Evolutionary conservation across 768 basidiomycete species (phyloP), one percentile per base, ranked within the genome.

Genomic region (Macrolepiota fuliginosa): DNA sequence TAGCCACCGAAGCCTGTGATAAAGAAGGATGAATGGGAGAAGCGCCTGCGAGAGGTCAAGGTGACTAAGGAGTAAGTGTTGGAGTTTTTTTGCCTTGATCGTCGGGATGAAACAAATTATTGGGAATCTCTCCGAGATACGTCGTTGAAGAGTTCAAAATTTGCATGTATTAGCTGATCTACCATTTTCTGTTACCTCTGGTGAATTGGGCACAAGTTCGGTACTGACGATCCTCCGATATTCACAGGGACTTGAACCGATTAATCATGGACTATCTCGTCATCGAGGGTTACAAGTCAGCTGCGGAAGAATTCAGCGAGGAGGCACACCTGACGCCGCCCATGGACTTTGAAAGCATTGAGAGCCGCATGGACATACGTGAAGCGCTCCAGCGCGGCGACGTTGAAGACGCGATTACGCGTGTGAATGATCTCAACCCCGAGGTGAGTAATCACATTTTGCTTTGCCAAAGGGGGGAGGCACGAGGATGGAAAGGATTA

Each of bases 81-180:
- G 56, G 58, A 52, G 39, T 45, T 60, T 64, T 59, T 56, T 66
- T 62, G 63, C 54, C 47, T 54, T 57, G 22, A 54, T 50, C 25
- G 45, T 49, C 72, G 77, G 72, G 89, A 90, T 90, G 89, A 91
- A 74, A 72, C 78, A 76, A 45, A 83, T 74, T 79, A 89, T 81
- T 98, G 96, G 96, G 96, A 99, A 98, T 98, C 96, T 98, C 96
- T 95, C 96, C 89, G 94, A 82, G 93, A 75, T 74, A 72, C 25
- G 62, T 53, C 61, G 69, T 65, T 87, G 90, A 89, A 80, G 88
- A 90, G 81, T 67, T 69, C 76, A 83, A 81, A 81, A 71, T 79
- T 85, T 88, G 87, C 87, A 92, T 92, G 86, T 88, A 90, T 90
- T 91, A 91, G 89, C 94, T 92, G 91, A 93, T 67, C 45, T 29